phyloP scores from a whole-genome alignment of 129 eudicot species.

The Lactuca saligna region DNA sequence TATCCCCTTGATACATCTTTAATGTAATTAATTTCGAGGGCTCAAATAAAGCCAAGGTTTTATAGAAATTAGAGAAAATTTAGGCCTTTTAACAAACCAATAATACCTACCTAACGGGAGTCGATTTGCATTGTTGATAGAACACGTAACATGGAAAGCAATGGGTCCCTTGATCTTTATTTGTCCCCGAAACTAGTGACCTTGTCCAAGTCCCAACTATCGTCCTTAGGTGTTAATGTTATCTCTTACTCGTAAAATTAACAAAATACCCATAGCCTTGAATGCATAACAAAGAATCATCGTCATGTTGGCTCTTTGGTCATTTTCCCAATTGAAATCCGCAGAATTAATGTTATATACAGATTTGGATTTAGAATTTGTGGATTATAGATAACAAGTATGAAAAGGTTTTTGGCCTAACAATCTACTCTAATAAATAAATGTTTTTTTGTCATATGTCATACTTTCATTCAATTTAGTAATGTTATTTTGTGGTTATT shows the following conservation, averaged over 20 bases:
- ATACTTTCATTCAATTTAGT: no score
- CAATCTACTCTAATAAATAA: no score
- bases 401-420: no score
- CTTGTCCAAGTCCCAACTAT: constrained; percentile 7
- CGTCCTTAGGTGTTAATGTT: not conserved
- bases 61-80: not conserved
- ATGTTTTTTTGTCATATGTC: no score
- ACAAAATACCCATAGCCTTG: not conserved
- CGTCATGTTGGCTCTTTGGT: not conserved
- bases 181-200: constrained; percentile 13
- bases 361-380: not conserved
- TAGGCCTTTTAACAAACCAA: not conserved
- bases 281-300: not conserved
- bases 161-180: constrained; percentile 15
- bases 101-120: not conserved
- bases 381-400: no score
- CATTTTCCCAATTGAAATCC: not conserved
- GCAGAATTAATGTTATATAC: not conserved
- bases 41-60: not conserved
- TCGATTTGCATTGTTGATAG: not conserved
- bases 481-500: no score
- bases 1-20: not conserved
- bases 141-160: constrained; percentile 19
- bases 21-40: not conserved
- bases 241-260: not conserved